Percentiles rank a stretch among this genome's conserved stretches.
Conservation (phyloP, 2,329 filamentous ascomycete genomes). For the Aspergillus spinulosporus region DNA sequence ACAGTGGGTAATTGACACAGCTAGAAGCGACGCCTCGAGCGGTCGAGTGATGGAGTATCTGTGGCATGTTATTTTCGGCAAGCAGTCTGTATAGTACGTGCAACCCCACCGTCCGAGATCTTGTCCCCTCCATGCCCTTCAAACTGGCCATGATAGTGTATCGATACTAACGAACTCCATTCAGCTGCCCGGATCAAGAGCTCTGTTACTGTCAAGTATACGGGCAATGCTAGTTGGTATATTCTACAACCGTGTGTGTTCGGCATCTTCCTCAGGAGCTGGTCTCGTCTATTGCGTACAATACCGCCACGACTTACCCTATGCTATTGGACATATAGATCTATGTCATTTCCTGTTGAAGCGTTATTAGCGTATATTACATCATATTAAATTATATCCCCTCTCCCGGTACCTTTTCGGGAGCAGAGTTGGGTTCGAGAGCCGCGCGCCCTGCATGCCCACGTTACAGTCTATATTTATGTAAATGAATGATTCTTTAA, state of each 20-base stretch:
- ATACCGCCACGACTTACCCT: too few species aligned
- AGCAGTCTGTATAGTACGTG: conserved; percentile 43
- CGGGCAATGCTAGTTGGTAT: conserved; percentile 31
- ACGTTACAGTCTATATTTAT: too few species aligned
- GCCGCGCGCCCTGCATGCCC: too few species aligned
- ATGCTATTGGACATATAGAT: too few species aligned
- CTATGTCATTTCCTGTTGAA: too few species aligned
- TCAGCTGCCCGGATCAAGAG: conserved; percentile 36
- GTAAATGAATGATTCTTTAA: too few species aligned
- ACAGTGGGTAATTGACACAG: conserved; percentile 61
- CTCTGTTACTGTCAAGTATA: conserved; percentile 42
- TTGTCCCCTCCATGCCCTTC: not conserved
- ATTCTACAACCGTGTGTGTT: not conserved
- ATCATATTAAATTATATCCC: too few species aligned
- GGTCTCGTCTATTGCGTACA: too few species aligned
- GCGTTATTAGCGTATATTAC: too few species aligned
- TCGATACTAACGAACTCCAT: conserved; percentile 16
- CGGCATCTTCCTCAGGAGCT: not conserved
- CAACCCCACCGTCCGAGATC: too few species aligned
- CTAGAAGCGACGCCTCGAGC: conserved; percentile 55
- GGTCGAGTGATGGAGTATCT: conserved; percentile 65
- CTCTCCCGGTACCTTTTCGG: too few species aligned
- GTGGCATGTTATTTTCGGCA: conserved; percentile 61
- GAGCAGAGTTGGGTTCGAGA: too few species aligned
- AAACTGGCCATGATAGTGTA: not conserved